Conservation (phyloP, 2,329 filamentous ascomycete genomes). For the Fusarium udum region DNA sequence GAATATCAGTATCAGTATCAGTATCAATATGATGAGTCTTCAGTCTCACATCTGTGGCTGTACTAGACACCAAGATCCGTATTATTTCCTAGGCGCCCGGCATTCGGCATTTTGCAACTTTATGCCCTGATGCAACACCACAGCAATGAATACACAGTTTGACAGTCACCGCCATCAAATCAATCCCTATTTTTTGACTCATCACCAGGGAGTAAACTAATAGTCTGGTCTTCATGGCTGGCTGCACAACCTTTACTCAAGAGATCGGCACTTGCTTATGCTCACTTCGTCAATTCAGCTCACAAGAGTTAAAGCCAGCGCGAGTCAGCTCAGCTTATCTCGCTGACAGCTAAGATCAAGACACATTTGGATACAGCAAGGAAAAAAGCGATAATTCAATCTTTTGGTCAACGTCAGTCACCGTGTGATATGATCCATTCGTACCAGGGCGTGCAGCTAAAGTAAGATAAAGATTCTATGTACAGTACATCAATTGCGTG, state of each 20-base stretch:
- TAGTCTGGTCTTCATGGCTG: slow-evolving; percentile 2
- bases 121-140: background rate
- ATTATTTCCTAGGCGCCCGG: slow-evolving; percentile 12
- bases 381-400: background rate
- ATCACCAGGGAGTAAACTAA: background rate
- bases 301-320: slow-evolving; percentile 24
- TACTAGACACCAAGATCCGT: background rate
- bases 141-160: background rate
- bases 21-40: background rate
- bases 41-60: slow-evolving; percentile 7
- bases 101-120: slow-evolving; percentile 27
- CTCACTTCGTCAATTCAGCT: slow-evolving; percentile 13
- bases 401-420: slow-evolving; percentile 22
- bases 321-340: slow-evolving; percentile 44
- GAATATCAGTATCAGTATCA: background rate
- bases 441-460: slow-evolving; percentile 5
- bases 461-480: background rate
- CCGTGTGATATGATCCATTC: slow-evolving; percentile 8
- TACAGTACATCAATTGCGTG: background rate
- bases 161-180: slow-evolving; percentile 17
- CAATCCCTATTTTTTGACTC: background rate
- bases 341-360: slow-evolving; percentile 8
- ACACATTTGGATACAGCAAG: background rate
- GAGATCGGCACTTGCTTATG: slow-evolving; percentile 2
- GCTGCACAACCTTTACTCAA: background rate